phyloP scores from a whole-genome alignment of 441 rosid species.

The Eutrema salsugineum region DNA sequence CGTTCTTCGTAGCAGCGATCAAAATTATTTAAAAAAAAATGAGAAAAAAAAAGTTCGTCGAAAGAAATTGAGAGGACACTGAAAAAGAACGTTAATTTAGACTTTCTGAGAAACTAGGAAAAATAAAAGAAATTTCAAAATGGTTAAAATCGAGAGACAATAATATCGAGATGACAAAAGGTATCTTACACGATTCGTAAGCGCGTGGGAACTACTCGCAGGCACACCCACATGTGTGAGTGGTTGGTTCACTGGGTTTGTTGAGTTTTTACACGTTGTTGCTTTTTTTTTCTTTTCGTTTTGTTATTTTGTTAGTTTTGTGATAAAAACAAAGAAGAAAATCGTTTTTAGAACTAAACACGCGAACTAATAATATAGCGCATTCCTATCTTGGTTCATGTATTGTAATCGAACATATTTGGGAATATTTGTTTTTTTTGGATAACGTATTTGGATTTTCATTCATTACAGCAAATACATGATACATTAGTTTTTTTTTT shows the following conservation, averaged over 20 bases:
- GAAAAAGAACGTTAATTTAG: slow-evolving; percentile 22
- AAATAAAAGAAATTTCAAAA: background rate
- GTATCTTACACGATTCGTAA: slow-evolving; percentile 1
- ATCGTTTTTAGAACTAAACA: background rate
- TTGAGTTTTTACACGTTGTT: background rate
- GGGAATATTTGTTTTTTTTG: background rate
- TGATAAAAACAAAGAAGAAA: background rate
- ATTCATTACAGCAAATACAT: background rate
- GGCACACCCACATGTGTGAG: slow-evolving; percentile 2
- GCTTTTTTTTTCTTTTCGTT: too few species aligned
- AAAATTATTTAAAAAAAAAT: background rate
- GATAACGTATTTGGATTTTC: background rate
- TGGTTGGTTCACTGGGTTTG: background rate
- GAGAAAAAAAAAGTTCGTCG: slow-evolving; percentile 23
- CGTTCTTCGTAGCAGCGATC: slow-evolving; percentile 25
- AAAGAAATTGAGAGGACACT: slow-evolving; percentile 34
- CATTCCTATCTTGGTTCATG: background rate
- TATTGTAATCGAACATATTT: background rate
- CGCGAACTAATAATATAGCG: background rate
- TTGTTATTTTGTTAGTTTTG: background rate
- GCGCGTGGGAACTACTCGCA: slow-evolving; percentile 5
- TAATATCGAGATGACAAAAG: background rate
- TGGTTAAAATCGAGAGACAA: slow-evolving; percentile 20
- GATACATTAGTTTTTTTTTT: too few species aligned
- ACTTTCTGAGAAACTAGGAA: background rate